Evolutionary conservation across 257 asterid species (phyloP).

Genomic region (Solanum sejunctum): DNA sequence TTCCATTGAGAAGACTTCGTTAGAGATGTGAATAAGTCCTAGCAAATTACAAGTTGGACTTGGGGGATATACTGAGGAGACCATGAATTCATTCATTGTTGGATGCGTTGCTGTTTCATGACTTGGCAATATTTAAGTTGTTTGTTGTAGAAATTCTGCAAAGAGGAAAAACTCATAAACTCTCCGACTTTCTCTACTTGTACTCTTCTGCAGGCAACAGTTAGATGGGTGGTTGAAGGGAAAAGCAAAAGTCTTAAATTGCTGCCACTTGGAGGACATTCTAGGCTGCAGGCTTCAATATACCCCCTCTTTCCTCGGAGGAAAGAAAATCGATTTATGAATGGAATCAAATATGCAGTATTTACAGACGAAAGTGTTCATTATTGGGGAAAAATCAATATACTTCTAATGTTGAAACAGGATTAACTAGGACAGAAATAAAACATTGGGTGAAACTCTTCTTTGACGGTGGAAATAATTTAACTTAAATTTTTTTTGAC

Average conservation of each 20-base stretch:
- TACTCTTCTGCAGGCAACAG: conserved; percentile 16
- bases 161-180: conserved; percentile 4
- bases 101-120: conserved; percentile 4
- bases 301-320: background rate
- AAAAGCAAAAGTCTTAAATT: conserved; percentile 18
- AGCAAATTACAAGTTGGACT: conserved; percentile 38
- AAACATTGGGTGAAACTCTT: too few relatives aligned
- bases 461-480: too few relatives aligned
- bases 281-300: conserved; percentile 30
- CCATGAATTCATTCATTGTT: conserved; percentile 37
- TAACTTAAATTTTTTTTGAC: too few relatives aligned
- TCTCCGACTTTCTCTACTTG: conserved; percentile 34
- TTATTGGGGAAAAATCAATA: too few relatives aligned
- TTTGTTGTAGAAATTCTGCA: conserved; percentile 4
- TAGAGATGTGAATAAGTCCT: conserved; percentile 40
- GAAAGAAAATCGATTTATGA: too few relatives aligned
- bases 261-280: conserved; percentile 73
- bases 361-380: too few relatives aligned
- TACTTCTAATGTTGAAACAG: too few relatives aligned
- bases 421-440: too few relatives aligned
- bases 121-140: conserved; percentile 4
- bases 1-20: conserved; percentile 27
- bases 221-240: conserved; percentile 14
- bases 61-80: conserved; percentile 51
- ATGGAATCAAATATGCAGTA: too few relatives aligned